A percentile compares a stretch with the other conserved stretches of the same genome.
These are phyloP conservation scores for Pyropia haitanensis DNA, from an alignment of 23 red algal species.

Conservation along the genomic window DNA sequence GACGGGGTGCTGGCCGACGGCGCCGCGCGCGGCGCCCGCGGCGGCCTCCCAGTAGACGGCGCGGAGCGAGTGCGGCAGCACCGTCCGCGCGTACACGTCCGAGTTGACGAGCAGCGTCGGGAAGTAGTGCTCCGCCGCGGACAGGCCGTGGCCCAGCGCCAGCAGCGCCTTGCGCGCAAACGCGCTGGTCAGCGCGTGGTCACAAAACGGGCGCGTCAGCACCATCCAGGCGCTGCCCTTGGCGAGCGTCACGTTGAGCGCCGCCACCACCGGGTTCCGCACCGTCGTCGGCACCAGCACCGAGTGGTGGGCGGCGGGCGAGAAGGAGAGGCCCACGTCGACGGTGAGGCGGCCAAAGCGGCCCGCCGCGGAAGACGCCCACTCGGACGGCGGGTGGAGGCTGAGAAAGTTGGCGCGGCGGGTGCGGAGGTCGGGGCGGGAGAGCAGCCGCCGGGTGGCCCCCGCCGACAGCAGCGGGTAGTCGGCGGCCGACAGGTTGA, in stretches of 20 bases:
- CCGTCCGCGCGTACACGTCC: conserved; percentile 30
- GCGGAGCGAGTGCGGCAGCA: conserved; percentile 42
- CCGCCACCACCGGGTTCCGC: conserved; percentile 21
- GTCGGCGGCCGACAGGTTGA: conserved; percentile 70
- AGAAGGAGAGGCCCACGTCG: conserved; percentile 42
- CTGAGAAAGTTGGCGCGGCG: conserved; percentile 53
- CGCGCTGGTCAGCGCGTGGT: conserved; percentile 12
- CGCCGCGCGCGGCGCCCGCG: not conserved
- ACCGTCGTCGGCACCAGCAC: conserved; percentile 20
- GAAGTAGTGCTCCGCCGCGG: conserved; percentile 63
- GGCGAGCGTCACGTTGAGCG: conserved; percentile 41
- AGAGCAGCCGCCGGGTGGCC: conserved; percentile 25
- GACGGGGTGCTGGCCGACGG: conserved; percentile 40
- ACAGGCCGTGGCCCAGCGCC: conserved; percentile 30
- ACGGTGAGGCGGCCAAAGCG: conserved; percentile 41
- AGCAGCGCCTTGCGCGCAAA: conserved; percentile 38
- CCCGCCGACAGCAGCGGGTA: conserved; percentile 60
- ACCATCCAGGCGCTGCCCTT: conserved; percentile 55
- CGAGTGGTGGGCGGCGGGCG: conserved; percentile 18
- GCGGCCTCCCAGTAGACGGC: conserved; percentile 42
- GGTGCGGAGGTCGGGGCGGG: conserved; percentile 12
- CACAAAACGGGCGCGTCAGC: conserved; percentile 26
- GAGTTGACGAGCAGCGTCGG: conserved; percentile 40
- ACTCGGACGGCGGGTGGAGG: conserved; percentile 37
- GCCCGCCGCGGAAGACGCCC: conserved; percentile 26